A percentile compares a stretch with the other conserved stretches of the same genome.
Conservation (phyloP, 192 early-diverging fungal genomes). For the Ambispora gerdemannii region DNA sequence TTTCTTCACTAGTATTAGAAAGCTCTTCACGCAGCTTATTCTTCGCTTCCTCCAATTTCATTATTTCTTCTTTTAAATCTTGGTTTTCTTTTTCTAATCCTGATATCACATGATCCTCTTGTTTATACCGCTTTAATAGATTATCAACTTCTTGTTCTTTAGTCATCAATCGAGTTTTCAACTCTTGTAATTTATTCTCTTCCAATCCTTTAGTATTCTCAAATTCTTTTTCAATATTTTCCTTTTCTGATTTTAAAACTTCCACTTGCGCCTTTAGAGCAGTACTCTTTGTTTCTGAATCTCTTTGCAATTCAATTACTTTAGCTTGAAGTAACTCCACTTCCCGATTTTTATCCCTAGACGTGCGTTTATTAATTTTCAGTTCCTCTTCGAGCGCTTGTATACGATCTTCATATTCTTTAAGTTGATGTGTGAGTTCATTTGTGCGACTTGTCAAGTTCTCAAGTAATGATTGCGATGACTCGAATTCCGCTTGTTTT, state of each 20-base stretch:
- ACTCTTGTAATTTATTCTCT: constrained; percentile 10
- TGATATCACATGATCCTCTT: constrained; percentile 8
- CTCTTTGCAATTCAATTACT: constrained; percentile 39
- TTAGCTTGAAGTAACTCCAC: constrained; percentile 42
- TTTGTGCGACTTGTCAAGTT: constrained; percentile 53
- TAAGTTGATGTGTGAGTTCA: constrained; percentile 43
- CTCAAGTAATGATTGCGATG: constrained; percentile 54
- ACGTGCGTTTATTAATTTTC: constrained; percentile 33
- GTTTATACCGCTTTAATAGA: neutral
- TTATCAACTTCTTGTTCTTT: constrained; percentile 14
- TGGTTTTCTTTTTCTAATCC: constrained; percentile 32
- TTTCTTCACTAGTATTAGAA: constrained; percentile 30
- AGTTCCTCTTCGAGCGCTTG: constrained; percentile 54
- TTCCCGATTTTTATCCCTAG: constrained; percentile 37
- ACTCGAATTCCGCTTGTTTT: constrained; percentile 59
- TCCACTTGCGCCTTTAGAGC: constrained; percentile 33
- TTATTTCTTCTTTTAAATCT: constrained; percentile 25
- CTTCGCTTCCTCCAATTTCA: constrained; percentile 31
- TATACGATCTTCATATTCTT: constrained; percentile 51
- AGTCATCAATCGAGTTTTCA: constrained; percentile 1
- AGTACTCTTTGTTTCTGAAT: constrained; percentile 40
- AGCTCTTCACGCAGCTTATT: constrained; percentile 32
- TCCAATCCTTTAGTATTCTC: constrained; percentile 28
- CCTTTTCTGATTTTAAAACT: constrained; percentile 28
- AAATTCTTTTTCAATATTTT: constrained; percentile 36